phyloP scores from a whole-genome alignment of 305 asterid species.

The Ilex paraguariensis region DNA sequence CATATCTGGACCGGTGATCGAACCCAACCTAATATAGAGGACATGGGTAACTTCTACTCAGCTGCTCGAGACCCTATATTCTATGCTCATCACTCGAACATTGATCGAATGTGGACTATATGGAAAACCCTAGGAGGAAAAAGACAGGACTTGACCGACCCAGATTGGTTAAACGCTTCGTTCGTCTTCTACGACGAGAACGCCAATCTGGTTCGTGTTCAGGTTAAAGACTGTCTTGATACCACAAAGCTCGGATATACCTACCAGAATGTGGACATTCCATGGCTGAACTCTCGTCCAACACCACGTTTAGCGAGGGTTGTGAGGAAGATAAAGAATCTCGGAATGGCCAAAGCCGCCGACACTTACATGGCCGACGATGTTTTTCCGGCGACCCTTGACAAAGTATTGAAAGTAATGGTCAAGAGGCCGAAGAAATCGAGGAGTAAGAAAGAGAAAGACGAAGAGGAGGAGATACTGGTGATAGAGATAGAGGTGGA shows the following conservation, averaged over 20 bases:
- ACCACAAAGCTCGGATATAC: constrained; percentile 9
- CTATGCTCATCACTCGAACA: constrained; percentile 21
- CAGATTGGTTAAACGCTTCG: constrained; percentile 17
- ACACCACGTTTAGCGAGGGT: constrained; percentile 9
- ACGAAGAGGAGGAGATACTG: constrained; percentile 31
- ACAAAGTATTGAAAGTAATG: constrained; percentile 19
- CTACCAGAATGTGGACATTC: constrained; percentile 9
- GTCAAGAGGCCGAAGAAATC: constrained; percentile 36
- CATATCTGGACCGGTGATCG: constrained; percentile 43
- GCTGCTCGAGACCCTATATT: constrained; percentile 26
- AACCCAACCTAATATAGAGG: constrained; percentile 12
- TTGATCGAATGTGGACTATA: constrained; percentile 27
- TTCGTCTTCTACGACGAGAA: constrained; percentile 19
- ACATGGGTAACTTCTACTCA: constrained; percentile 39
- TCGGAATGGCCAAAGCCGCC: constrained; percentile 4
- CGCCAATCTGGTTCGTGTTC: constrained; percentile 10
- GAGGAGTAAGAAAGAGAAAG: constrained; percentile 34
- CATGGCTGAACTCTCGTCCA: constrained; percentile 14
- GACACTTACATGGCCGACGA: neutral
- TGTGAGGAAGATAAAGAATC: neutral
- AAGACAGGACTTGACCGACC: constrained; percentile 7
- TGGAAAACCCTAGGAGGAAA: constrained; percentile 18
- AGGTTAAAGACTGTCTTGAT: constrained; percentile 11
- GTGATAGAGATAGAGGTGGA: constrained; percentile 27
- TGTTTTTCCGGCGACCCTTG: constrained; percentile 27